Conservation (phyloP, 106 monocot species). For the Dendrobium chrysotoxum region DNA sequence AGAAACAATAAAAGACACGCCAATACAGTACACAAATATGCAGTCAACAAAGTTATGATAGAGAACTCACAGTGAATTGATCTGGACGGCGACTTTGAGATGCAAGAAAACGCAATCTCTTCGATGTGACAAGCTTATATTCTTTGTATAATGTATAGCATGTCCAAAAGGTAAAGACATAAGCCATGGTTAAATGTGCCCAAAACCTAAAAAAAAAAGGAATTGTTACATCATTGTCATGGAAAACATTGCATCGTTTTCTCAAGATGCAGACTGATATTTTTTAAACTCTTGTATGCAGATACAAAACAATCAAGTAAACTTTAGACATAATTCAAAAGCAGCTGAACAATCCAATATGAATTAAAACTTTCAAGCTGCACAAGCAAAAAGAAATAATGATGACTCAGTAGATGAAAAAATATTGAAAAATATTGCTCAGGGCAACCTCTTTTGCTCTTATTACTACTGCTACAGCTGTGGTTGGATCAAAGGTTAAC, state of each 20-base stretch:
- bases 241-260: background rate
- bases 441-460: background rate
- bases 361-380: background rate
- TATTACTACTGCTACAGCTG: background rate
- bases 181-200: constrained; percentile 54
- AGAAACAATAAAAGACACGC: background rate
- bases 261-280: background rate
- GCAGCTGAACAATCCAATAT: background rate
- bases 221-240: background rate
- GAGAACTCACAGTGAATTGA: constrained; percentile 53
- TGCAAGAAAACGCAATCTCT: constrained; percentile 70
- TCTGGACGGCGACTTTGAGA: constrained; percentile 57
- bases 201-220: constrained; percentile 33
- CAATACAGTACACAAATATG: background rate
- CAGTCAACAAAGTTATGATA: background rate
- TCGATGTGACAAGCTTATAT: constrained; percentile 40
- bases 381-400: background rate
- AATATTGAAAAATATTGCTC: background rate
- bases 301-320: background rate
- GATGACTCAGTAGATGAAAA: background rate
- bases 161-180: constrained; percentile 64
- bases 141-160: constrained; percentile 49
- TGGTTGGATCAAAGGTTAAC: background rate
- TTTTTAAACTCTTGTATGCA: background rate
- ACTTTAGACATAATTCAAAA: background rate